Evolutionary conservation across 805 yeast species (phyloP).

Genomic region (Saturnispora kantuleensis): DNA sequence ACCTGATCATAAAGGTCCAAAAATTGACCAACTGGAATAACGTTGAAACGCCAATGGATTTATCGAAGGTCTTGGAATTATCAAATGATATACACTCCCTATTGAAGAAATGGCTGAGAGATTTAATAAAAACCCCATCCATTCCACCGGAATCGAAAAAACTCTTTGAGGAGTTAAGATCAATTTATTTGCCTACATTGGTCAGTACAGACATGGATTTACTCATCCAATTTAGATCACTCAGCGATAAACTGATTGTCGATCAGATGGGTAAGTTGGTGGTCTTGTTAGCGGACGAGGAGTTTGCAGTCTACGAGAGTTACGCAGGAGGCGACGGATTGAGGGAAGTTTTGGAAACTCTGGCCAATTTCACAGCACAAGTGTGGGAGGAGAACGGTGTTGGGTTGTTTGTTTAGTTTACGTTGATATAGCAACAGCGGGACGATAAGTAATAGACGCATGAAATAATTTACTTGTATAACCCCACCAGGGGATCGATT

Average conservation of each 20-base stretch:
- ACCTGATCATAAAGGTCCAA: constrained; percentile 17
- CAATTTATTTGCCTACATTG: constrained; percentile 62
- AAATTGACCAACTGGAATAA: constrained; percentile 13
- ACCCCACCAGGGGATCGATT: no score
- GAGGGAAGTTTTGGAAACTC: constrained; percentile 39
- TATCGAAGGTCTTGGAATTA: constrained; percentile 12
- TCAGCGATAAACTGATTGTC: constrained; percentile 34
- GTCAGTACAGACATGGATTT: constrained; percentile 58
- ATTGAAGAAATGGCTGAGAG: constrained; percentile 26
- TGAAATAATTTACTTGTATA: no score
- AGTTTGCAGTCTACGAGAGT: constrained; percentile 47
- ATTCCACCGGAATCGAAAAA: constrained; percentile 26
- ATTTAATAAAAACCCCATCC: constrained; percentile 17
- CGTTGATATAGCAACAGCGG: background rate
- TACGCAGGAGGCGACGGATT: constrained; percentile 21
- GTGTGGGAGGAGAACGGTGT: constrained; percentile 22
- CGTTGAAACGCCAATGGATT: constrained; percentile 7
- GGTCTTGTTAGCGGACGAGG: constrained; percentile 57
- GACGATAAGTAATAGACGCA: no score
- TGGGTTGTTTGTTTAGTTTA: constrained; percentile 31
- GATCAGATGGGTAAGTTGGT: constrained; percentile 51
- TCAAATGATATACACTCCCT: constrained; percentile 14
- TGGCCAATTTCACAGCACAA: constrained; percentile 41
- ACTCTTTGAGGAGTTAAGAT: constrained; percentile 45
- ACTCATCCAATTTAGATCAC: constrained; percentile 32